Base-by-base conservation (phyloP, 306 rosid genomes). In the Datisca glomerata region DNA sequence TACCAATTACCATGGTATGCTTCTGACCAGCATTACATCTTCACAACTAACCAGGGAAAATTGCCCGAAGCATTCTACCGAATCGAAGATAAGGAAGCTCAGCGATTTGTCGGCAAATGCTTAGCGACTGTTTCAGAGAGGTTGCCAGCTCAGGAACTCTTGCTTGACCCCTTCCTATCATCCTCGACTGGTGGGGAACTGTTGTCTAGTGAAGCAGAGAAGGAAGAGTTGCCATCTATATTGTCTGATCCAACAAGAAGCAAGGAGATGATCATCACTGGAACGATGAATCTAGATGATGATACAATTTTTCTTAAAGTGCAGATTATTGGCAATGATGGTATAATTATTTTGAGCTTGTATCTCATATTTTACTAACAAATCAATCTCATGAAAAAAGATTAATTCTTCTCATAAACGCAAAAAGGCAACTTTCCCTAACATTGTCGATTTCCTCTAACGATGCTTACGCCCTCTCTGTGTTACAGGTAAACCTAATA, bases 121-220 rank as follows among this genome's bases (percentile, higher is more conserved):
- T 64, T 87, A 50, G 76, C 42, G 40, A 52, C 63, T 64, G 87
- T 56, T 43, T 69, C 87, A 12, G 48, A 65, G 63, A 87, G 96
- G 55, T 62, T 69, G 44, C 61, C 82, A 0, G 93, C 96, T 3
- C 53, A 45, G 32, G 80, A 87, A 55, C 87, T 82, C 48, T 69
- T 87, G 61, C 50, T 79, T 34, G 87, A 79, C 31, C 93, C 87
- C 12, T 87, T 87, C 73, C 61, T 87, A 51, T 79, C 76, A 24
- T 45, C 21, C 11, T 58, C 65, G n/a, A 9, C 1, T 7, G 65
- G 59, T 36, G 69, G 57, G 37, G 69, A 28, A 2, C 6, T 51
- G 8, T 24, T 13, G 12, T 43, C 51, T 19, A 21, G 40, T 52
- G 43, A 42, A 13, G 3, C 5, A 36, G 36, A 32, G 21, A 25